A percentile compares a stretch with the other conserved stretches of the same genome.
Evolutionary conservation across 208 protist species (phyloP).

Genomic region (Wallacemonas rigidus): DNA sequence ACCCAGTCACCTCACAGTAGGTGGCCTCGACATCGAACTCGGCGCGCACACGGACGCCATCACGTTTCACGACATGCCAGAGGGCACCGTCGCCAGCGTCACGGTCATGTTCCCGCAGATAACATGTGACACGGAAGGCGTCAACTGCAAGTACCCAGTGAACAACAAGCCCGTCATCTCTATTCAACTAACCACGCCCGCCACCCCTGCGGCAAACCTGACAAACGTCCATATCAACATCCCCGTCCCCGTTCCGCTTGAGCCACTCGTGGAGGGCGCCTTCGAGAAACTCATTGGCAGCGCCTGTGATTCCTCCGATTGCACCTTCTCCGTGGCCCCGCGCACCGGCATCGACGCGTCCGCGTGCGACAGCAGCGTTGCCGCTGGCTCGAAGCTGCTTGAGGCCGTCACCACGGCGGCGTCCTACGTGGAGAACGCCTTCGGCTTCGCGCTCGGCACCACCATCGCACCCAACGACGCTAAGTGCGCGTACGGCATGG

Average conservation of each 20-base stretch:
- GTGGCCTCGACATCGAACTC: not conserved
- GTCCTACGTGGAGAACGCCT: slow-evolving; percentile 8
- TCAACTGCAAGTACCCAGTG: slow-evolving; percentile 5
- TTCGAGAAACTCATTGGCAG: not conserved
- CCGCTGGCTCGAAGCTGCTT: not conserved
- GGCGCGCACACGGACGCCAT: slow-evolving; percentile 4
- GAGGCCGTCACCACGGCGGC: slow-evolving; percentile 3
- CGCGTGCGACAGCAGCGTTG: not conserved
- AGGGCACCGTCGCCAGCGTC: not conserved
- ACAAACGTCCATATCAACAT: not conserved
- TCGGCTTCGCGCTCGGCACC: slow-evolving; percentile 4
- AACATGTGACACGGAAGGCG: not conserved
- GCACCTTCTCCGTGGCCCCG: slow-evolving; percentile 1
- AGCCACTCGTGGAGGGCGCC: not conserved
- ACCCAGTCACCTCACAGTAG: not conserved
- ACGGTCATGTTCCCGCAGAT: not conserved
- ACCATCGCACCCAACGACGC: slow-evolving; percentile 3
- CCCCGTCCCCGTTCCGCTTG: not conserved
- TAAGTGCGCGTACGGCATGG: slow-evolving; percentile 9
- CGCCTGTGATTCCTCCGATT: not conserved
- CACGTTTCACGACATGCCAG: not conserved
- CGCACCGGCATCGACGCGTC: not conserved
- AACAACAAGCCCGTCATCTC: not conserved
- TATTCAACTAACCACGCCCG: slow-evolving; percentile 4
- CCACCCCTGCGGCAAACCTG: not conserved